Evolutionary conservation across 441 rosid species (phyloP).

Genomic region (Populus hybrid): DNA sequence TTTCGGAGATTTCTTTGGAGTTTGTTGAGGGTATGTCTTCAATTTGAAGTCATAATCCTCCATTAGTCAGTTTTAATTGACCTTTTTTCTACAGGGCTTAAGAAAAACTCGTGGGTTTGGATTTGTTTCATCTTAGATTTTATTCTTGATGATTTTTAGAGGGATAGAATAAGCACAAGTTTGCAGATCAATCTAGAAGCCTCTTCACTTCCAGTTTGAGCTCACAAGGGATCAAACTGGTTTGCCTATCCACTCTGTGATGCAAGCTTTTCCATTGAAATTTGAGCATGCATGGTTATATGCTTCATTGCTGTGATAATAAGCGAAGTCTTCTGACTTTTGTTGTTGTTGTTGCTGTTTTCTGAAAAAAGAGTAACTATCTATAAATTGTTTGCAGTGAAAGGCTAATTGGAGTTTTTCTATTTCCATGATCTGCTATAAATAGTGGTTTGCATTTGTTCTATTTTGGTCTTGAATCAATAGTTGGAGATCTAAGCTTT

Average conservation of each 20-base stretch:
- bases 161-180: constrained; percentile 4
- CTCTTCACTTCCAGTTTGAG: constrained; percentile 11
- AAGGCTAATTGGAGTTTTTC: background rate
- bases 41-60: constrained; percentile 26
- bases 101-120: constrained; percentile 18
- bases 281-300: background rate
- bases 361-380: background rate
- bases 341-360: background rate
- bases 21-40: constrained; percentile 25
- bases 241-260: constrained; percentile 1
- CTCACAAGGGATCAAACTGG: background rate
- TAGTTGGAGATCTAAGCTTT: constrained; percentile 4
- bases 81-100: constrained; percentile 11
- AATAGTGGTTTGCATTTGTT: background rate
- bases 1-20: constrained; percentile 11
- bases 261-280: constrained; percentile 14
- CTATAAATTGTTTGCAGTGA: background rate
- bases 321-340: background rate
- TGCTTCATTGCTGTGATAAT: background rate
- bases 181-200: background rate
- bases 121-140: background rate
- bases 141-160: constrained; percentile 12
- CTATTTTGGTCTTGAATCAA: background rate
- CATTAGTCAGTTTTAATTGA: constrained; percentile 11
- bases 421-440: background rate